Evolutionary conservation across 1,139 yeast species (phyloP).

Genomic region (Kodamaea derodonti): DNA sequence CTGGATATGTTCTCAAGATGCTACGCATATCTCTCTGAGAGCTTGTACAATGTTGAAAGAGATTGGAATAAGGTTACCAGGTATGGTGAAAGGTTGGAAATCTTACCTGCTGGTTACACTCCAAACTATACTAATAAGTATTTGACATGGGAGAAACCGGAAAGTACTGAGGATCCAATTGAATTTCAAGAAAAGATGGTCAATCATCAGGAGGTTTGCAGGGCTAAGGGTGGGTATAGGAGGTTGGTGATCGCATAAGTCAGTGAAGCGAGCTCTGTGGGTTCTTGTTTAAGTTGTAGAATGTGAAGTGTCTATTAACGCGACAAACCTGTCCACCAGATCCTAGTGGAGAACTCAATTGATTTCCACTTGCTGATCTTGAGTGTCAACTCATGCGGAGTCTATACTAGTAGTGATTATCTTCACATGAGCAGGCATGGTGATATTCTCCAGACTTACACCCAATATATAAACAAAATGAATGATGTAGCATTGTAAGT

Average conservation of each 20-base stretch:
- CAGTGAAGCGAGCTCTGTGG: too few species aligned
- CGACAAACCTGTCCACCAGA: too few species aligned
- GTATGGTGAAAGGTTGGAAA: conserved; percentile 52
- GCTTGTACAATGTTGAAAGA: conserved; percentile 51
- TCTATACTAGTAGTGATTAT: too few species aligned
- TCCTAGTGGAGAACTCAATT: too few species aligned
- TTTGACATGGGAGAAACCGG: conserved; percentile 48
- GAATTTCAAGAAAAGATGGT: conserved; percentile 46
- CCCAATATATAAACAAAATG: too few species aligned
- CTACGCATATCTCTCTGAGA: conserved; percentile 51
- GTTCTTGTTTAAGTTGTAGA: too few species aligned
- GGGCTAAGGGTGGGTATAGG: conserved; percentile 47
- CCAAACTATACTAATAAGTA: conserved; percentile 52
- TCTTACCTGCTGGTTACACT: conserved; percentile 45
- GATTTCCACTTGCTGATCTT: too few species aligned
- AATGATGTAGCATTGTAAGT: too few species aligned
- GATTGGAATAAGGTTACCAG: conserved; percentile 56
- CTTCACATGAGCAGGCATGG: too few species aligned
- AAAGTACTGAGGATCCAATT: conserved; percentile 43
- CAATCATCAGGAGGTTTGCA: conserved; percentile 44
- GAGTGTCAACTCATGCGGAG: too few species aligned
- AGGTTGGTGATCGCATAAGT: conserved; percentile 27
- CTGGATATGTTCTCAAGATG: conserved; percentile 50
- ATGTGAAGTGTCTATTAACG: too few species aligned
- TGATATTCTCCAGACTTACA: too few species aligned